Base-by-base conservation (phyloP, 495 filamentous ascomycete species). In the Hypoxylon perforatum region DNA sequence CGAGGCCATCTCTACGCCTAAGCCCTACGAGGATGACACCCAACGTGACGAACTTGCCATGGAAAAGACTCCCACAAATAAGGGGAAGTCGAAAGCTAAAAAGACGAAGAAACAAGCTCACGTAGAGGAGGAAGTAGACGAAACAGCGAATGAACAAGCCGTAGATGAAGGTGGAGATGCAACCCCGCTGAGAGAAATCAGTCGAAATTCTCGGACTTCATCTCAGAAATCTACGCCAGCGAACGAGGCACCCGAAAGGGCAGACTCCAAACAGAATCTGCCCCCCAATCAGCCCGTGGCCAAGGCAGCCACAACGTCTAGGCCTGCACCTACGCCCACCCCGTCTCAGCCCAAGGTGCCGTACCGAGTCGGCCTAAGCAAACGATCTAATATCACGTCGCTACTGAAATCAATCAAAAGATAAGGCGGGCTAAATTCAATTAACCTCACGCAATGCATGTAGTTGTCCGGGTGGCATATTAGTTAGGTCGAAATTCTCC, bases 311-410 rank as follows among this genome's bases (percentile, higher is more conserved):
- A 6, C 55, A 17, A 59, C 42, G 6, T 42, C 56, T 8, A 61
- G 54, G 41, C 46, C 48, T 7, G 57, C 50, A 15, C 45, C 68
- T 3, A 63, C 51, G 19, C 28, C 25, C 4, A 25, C 52, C 23
- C 23, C 62, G 4, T 67, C 69, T 2, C 69, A 63, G 48, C 18
- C 65, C 14, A 88, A 86, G 55, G 85, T 87, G 5, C 77, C 83
- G 1, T 88, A 86, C 47, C 80, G 90, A 3, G 89, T 92, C 30
- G 90, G 90, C 3, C 72, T 92, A 38, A 91, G 88, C 75, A 88
- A 85, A 55, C 73, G 84, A 63, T 84, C 85, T 22, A 77, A 86
- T 50, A 91, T 92, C 65, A 82, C 87, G 22, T 87, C 90, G 17
- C 75, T 92, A 61, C 72, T 92, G 54, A 87, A 88, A 66, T 78